Base-by-base conservation (phyloP, 192 early-diverging fungal genomes). In the Phycomyces blakesleeanus region DNA sequence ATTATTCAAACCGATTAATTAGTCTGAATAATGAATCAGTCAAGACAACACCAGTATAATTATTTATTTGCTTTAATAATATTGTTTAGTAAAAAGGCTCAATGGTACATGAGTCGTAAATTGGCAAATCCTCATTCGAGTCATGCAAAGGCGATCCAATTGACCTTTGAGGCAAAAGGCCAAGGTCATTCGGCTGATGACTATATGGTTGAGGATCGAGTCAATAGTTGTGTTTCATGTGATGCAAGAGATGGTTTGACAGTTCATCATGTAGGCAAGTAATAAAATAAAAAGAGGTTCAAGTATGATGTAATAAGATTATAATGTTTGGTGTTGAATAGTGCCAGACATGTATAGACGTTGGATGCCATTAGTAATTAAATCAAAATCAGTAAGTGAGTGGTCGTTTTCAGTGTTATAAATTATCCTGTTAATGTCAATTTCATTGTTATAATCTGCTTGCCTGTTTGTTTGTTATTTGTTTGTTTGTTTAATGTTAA, bases 271-370 rank as follows among this genome's bases (percentile, higher is more conserved):
- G 71, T 76, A 3, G 63, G 69, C 66, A 66, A 54, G 41, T 12
- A 10, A 41, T 41, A 41, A 41, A 14, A 6, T 41, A 41, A 6
- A 41, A 41, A 41, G 6, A 41, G 8, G 14, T 41, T 14, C 40
- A 41, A 6, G 14, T 41, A 41, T 10, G 14, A 41, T 10, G 40
- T 41, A 41, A 41, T 10, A 41, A 41, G 14, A 53, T n/a, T 4
- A 34, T n/a, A 42, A 53, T 54, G 26, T 4, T 16, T 10, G 20
- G 3, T 55, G 2, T 7, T 50, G n/a, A 15, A 5, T 55, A 67
- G 67, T 76, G 12, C 74, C 74, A 44, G 70, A 76, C n/a, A 72
- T 76, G 69, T 76, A 76, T 53, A 57, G 74, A 21, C 71, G 56
- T 10, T 63, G 53, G 38, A 76, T 76, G 74, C 74, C 74, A 14